A percentile compares a stretch with the other conserved stretches of the same genome.
Evolutionary conservation across 2,329 filamentous ascomycete species (phyloP).

Genomic region (Penicillium oxalicum): DNA sequence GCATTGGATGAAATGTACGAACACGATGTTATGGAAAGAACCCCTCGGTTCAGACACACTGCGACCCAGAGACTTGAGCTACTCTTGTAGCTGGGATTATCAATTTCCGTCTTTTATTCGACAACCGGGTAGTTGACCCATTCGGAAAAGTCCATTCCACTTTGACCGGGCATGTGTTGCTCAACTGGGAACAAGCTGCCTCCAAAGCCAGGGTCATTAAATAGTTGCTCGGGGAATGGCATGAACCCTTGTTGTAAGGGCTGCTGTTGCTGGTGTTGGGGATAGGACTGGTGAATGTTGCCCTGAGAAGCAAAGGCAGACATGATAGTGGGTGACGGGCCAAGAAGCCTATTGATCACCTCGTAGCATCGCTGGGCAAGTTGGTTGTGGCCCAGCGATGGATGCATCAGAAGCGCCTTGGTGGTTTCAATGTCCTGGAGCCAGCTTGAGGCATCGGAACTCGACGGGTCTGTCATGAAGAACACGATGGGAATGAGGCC

Average conservation of each 20-base stretch:
- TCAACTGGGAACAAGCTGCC: constrained; percentile 31
- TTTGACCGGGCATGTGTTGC: constrained; percentile 24
- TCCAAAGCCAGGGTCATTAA: constrained; percentile 31
- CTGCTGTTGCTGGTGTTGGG: constrained; percentile 10
- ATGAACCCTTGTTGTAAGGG: constrained; percentile 25
- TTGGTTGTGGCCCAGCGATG: constrained; percentile 34
- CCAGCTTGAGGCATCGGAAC: constrained; percentile 32
- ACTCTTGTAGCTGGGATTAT: too few species aligned
- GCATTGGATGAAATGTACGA: constrained; percentile 16
- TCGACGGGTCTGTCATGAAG: constrained; percentile 39
- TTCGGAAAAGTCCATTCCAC: constrained; percentile 36
- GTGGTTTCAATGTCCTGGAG: constrained; percentile 38
- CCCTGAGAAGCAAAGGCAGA: constrained; percentile 2
- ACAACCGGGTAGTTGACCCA: constrained; percentile 35
- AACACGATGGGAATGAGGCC: constrained; percentile 41
- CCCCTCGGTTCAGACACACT: too few species aligned
- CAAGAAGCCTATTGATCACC: constrained; percentile 34
- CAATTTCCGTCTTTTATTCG: constrained; percentile 2
- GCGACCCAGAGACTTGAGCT: too few species aligned
- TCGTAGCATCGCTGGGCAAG: constrained; percentile 37
- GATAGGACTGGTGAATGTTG: constrained; percentile 10
- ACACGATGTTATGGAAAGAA: too few species aligned
- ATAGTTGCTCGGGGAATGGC: constrained; percentile 35
- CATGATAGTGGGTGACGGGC: constrained; percentile 24
- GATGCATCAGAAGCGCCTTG: constrained; percentile 35